Conservation (phyloP, 139 green algal genomes). For the Coelastrella sp. region DNA sequence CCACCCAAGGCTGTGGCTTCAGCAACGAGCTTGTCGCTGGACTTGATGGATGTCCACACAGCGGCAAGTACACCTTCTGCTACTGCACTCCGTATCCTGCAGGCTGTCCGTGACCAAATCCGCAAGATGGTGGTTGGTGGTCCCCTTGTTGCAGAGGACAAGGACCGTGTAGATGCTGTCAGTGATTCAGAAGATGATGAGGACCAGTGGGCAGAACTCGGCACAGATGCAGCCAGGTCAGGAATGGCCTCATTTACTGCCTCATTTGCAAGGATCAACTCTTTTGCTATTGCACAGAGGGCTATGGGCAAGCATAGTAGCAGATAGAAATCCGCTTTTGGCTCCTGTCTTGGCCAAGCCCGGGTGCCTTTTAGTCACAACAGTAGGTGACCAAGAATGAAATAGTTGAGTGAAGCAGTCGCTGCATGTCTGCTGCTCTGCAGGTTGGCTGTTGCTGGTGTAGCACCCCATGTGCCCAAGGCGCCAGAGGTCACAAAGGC, state of each 20-base stretch:
- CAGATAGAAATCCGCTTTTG: too few species aligned
- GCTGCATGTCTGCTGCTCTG: not conserved
- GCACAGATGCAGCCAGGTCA: not conserved
- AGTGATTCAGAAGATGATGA: conserved; percentile 76
- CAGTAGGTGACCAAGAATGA: too few species aligned
- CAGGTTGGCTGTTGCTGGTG: conserved; percentile 3
- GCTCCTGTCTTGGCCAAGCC: too few species aligned
- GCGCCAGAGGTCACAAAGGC: conserved; percentile 55
- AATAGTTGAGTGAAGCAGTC: too few species aligned
- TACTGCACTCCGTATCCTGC: not conserved
- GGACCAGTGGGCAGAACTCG: conserved; percentile 24
- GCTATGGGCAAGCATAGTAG: too few species aligned
- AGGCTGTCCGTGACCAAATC: conserved; percentile 74
- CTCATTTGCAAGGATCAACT: not conserved
- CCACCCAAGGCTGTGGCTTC: too few species aligned
- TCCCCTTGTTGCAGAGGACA: conserved; percentile 51
- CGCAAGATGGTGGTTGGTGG: conserved; percentile 67
- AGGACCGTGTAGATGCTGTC: conserved; percentile 61
- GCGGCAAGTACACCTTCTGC: too few species aligned
- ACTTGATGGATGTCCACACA: too few species aligned
- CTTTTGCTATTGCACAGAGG: not conserved
- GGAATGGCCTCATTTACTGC: not conserved
- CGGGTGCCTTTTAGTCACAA: too few species aligned
- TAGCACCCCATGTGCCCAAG: conserved; percentile 39
- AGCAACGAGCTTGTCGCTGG: too few species aligned